These are phyloP conservation scores for Beauveria bassiana DNA, from an alignment of 2,329 filamentous ascomycete genomes.

Conservation along the genomic window DNA sequence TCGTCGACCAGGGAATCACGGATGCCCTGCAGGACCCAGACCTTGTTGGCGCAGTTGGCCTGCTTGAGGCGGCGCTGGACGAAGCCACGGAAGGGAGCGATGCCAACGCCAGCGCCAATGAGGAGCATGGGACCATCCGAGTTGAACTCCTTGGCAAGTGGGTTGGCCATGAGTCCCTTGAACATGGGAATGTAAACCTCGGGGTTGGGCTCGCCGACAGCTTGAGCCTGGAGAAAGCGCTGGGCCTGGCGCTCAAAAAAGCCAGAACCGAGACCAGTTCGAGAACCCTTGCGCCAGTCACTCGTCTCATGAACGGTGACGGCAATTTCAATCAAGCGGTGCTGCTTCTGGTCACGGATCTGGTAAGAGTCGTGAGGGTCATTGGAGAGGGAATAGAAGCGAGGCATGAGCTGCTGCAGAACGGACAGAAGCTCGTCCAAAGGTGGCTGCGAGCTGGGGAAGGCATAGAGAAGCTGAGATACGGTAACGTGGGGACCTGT, in stretches of 20 bases:
- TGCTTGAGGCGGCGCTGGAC: conserved; percentile 90
- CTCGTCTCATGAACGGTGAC: conserved; percentile 85
- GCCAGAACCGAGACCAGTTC: conserved; percentile 84
- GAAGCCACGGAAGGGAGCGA: conserved; percentile 95
- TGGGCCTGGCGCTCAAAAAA: conserved; percentile 84
- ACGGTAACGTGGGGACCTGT: conserved; percentile 82
- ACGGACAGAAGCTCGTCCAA: conserved; percentile 73
- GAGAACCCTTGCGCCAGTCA: conserved; percentile 65
- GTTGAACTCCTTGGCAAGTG: conserved; percentile 83
- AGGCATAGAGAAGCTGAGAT: conserved; percentile 79
- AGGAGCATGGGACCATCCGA: conserved; percentile 95
- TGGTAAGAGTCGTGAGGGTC: conserved; percentile 75
- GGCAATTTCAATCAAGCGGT: conserved; percentile 88
- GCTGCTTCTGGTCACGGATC: conserved; percentile 59
- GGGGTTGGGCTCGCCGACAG: conserved; percentile 45
- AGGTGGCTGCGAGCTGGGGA: conserved; percentile 84
- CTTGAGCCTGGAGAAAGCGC: conserved; percentile 61
- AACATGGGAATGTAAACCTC: conserved; percentile 90
- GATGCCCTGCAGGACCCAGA: conserved; percentile 91
- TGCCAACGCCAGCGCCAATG: conserved; percentile 91
- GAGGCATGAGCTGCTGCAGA: conserved; percentile 85
- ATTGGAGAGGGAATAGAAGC: conserved; percentile 96
- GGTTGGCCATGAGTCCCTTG: conserved; percentile 95
- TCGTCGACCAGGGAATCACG: conserved; percentile 94
- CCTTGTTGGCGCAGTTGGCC: conserved; percentile 94